A percentile compares a stretch with the other conserved stretches of the same genome.
phyloP scores from a whole-genome alignment of 2,329 filamentous ascomycete genomes.

The Fusarium subtropicale region DNA sequence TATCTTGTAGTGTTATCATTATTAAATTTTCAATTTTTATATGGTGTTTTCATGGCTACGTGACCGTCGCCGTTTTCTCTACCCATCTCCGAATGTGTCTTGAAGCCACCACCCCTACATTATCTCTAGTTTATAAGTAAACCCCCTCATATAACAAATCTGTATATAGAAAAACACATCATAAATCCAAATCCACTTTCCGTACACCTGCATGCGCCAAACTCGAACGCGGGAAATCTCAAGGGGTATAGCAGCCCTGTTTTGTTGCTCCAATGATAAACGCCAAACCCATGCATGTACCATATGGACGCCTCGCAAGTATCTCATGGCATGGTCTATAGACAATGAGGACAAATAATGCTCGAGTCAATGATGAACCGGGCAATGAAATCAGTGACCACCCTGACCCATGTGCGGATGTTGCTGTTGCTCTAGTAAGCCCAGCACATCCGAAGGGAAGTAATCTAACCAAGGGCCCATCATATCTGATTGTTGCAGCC shows the following conservation, averaged over 20 bases:
- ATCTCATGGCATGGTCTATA: neutral
- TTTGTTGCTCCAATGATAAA: constrained; percentile 30
- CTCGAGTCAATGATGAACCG: constrained; percentile 1
- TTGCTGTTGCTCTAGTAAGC: constrained; percentile 61
- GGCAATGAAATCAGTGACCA: constrained; percentile 24
- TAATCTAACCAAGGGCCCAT: constrained; percentile 80
- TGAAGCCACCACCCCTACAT: neutral
- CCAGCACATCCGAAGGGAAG: constrained; percentile 73
- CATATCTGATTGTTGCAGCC: constrained; percentile 69
- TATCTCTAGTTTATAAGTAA: neutral
- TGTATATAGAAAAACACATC: constrained; percentile 1
- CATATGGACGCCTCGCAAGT: constrained; percentile 23
- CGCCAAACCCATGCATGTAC: constrained; percentile 14
- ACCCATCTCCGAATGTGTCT: neutral
- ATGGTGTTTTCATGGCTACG: neutral
- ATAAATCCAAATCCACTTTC: constrained; percentile 1
- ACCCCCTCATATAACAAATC: neutral
- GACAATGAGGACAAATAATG: neutral
- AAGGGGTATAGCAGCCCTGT: constrained; percentile 18
- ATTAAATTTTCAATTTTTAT: neutral
- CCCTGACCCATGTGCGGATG: constrained; percentile 45
- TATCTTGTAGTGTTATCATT: neutral
- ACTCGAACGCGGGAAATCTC: constrained; percentile 23
- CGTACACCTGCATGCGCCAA: constrained; percentile 26
- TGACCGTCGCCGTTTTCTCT: neutral